phyloP scores from a whole-genome alignment of 306 rosid species.

The Cucumis hystrix region DNA sequence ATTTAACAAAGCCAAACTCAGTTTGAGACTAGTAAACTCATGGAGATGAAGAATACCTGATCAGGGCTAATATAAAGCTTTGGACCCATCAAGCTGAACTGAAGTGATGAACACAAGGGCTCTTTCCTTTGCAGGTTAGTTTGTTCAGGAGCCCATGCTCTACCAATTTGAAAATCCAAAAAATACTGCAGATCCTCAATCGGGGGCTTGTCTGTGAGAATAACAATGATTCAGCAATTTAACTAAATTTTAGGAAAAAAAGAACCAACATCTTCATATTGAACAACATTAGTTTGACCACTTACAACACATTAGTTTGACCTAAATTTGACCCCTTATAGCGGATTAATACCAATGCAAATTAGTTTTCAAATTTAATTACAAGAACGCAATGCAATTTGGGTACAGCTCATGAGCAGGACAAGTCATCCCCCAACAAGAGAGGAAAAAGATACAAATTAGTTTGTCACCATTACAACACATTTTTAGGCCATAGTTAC shows the following conservation, averaged over 20 bases:
- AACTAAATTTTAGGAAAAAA: not conserved
- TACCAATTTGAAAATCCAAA: constrained; percentile 88
- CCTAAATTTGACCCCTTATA: too few species aligned
- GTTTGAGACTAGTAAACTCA: constrained; percentile 1
- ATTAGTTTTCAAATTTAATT: not conserved
- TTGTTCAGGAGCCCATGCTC: constrained; percentile 87
- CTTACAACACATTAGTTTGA: too few species aligned
- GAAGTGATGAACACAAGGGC: constrained; percentile 77
- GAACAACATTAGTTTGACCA: not conserved
- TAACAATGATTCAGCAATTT: constrained; percentile 2
- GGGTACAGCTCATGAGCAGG: not conserved
- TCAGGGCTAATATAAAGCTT: constrained; percentile 88
- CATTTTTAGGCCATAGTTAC: not conserved
- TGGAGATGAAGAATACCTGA: constrained; percentile 45
- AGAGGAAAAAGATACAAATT: not conserved
- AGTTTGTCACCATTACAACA: not conserved
- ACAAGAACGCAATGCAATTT: not conserved
- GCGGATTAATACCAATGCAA: not conserved
- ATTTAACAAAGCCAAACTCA: not conserved
- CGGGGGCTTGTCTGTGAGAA: constrained; percentile 74
- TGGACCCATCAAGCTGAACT: constrained; percentile 98
- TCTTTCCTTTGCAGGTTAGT: constrained; percentile 79
- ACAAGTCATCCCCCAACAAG: not conserved
- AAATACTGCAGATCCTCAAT: constrained; percentile 93
- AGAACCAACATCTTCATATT: not conserved